Conservation (phyloP, 805 yeast genomes). For the Metschnikowia colocasiae region DNA sequence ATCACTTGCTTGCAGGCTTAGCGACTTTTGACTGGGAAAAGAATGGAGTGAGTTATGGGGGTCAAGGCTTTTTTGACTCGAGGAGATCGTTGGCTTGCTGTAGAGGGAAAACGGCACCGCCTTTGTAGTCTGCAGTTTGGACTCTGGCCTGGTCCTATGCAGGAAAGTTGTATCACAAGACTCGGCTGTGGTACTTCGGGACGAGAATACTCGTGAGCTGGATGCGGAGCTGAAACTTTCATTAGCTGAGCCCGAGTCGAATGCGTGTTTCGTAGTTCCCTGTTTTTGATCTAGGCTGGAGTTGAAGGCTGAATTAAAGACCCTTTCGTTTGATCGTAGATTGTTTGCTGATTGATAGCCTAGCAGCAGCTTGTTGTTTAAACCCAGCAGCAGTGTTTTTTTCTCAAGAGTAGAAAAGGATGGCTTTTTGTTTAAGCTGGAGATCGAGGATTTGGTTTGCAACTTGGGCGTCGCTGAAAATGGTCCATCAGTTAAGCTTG, state of each 20-base stretch:
- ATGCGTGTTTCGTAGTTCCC: neutral
- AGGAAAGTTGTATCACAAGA: neutral
- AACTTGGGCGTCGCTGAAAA: constrained; percentile 15
- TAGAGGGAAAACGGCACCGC: constrained; percentile 28
- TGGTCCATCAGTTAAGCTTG: constrained; percentile 8
- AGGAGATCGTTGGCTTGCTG: constrained; percentile 40
- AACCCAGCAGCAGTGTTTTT: constrained; percentile 7
- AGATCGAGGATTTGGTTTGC: constrained; percentile 16
- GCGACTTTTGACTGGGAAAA: constrained; percentile 12
- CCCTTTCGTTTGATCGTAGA: constrained; percentile 1
- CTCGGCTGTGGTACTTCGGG: constrained; percentile 2
- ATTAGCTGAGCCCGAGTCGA: neutral
- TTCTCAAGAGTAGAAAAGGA: constrained; percentile 9
- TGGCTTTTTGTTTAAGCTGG: constrained; percentile 15
- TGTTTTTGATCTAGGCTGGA: neutral
- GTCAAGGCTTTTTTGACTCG: constrained; percentile 30
- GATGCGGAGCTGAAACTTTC: neutral
- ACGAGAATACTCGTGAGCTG: constrained; percentile 1
- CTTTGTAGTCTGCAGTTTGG: constrained; percentile 18
- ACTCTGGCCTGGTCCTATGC: neutral
- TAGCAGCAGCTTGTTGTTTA: neutral
- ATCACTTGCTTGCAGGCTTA: constrained; percentile 16
- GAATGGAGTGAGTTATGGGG: constrained; percentile 11
- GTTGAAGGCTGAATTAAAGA: neutral
- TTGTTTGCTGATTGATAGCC: neutral